Base-by-base conservation (phyloP, 169 alveolate genomes). In the Plasmodium fragile region DNA sequence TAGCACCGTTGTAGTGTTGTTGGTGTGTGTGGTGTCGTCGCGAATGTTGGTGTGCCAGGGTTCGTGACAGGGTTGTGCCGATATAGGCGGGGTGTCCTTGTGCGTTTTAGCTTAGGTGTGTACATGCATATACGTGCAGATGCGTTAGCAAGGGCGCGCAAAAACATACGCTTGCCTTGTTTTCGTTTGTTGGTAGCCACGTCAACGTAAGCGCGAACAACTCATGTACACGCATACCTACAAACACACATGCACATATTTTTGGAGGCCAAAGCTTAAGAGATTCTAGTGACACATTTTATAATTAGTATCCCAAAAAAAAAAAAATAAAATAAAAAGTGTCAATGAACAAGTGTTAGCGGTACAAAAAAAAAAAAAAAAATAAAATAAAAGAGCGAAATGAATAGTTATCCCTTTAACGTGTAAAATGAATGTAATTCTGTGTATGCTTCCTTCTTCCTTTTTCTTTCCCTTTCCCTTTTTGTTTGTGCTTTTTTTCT, bases 381-480 rank as follows among this genome's bases (percentile, higher is more conserved):
- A 75, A 0, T 32, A 30, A 75, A 75, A n/a, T 30, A 7, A 75
- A 75, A 75, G 0, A 75, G 2, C 36, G 59, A 30, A 75, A 36
- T 36, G 43, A 75, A 75, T 34, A n/a, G 32, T 34, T 36, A 75
- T 36, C 69, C 28, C 22, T 36, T 10, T 75, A 16, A 16, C 30
- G 82, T 41, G 28, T 75, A 75, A 75, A 75, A 75, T 65, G 36
- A 65, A 65, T 65, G 30, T 28, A 65, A 65, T 22, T 65, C n/a
- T 18, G 75, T 65, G 75, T 22, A 18, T 0, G 36, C 25, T 65
- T 65, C n/a, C 1, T 73, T 73, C 4, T 65, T 65, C 11, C 7
- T n/a, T n/a, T 59, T 59, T 34, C 5, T 43, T 45, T 65, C 18
- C 1, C 18, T 65, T 18, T 65, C 3, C 13, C 10, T 65, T 25